Percentiles rank a stretch among this genome's conserved stretches.
These are phyloP conservation scores for Hsuehochloa calcarea DNA, from an alignment of 176 grass and related monocot genomes.

Conservation along the genomic window DNA sequence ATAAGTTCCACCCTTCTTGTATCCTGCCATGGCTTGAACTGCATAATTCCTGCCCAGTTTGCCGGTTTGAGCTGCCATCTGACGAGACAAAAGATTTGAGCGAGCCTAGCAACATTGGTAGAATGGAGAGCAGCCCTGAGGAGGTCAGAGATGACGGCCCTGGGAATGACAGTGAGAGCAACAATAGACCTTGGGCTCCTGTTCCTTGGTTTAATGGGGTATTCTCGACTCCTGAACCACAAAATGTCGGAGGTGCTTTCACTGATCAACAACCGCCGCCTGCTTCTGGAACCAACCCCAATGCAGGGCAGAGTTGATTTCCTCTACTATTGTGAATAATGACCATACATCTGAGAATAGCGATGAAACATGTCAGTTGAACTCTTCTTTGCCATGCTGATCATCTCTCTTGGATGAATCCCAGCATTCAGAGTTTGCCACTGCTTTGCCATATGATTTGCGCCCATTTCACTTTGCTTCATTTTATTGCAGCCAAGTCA, in stretches of 20 bases:
- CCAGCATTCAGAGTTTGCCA: slow-evolving; percentile 31
- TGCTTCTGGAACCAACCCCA: slow-evolving; percentile 39
- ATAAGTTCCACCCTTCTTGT: slow-evolving; percentile 83
- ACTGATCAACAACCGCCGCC: slow-evolving; percentile 39
- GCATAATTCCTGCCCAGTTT: slow-evolving; percentile 92
- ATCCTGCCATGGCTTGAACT: slow-evolving; percentile 96
- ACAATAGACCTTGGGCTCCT: slow-evolving; percentile 56
- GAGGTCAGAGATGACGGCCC: slow-evolving; percentile 30
- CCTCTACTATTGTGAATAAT: slow-evolving; percentile 36
- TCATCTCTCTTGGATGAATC: slow-evolving; percentile 37
- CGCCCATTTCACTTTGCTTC: slow-evolving; percentile 17
- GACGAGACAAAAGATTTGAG: slow-evolving; percentile 65
- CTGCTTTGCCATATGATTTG: slow-evolving; percentile 21
- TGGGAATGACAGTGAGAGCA: slow-evolving; percentile 38
- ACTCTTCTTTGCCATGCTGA: slow-evolving; percentile 20
- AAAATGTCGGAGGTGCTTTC: slow-evolving; percentile 29
- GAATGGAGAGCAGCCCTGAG: slow-evolving; percentile 37
- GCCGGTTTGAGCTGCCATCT: slow-evolving; percentile 74
- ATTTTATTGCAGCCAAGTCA: slow-evolving; percentile 1
- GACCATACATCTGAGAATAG: slow-evolving; percentile 29
- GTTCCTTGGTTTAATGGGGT: slow-evolving; percentile 74
- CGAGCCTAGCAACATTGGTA: slow-evolving; percentile 46
- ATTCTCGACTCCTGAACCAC: slow-evolving; percentile 53
- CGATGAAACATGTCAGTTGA: slow-evolving; percentile 10
- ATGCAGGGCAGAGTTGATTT: slow-evolving; percentile 46